Evolutionary conservation across 306 rosid species (phyloP), one percentile per base, ranked within the genome.

Genomic region (Rosa rugosa): DNA sequence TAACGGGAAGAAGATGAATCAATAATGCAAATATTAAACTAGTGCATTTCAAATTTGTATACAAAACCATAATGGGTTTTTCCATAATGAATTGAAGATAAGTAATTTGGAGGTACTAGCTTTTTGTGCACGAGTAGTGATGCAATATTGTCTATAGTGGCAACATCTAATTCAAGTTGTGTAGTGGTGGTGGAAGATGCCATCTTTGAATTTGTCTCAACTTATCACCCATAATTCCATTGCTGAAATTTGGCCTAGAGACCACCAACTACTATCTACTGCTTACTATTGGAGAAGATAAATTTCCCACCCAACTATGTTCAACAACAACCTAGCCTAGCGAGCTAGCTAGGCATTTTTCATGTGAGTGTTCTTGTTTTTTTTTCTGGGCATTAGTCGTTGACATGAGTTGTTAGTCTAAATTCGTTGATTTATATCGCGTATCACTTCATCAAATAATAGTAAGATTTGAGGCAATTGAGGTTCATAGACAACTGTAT

Each of bases 191-290:
- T 42, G 78, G 71, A 27, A 64, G 71, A 44, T 60, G 59, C 44
- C 56, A 8, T 57, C n/a, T 51, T 25, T 25, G 38, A 62, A 25
- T 11, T 62, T 25, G 67, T 62, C 40, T 12, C 40, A 25, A 62
- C 67, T 62, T 16, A 46, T 9, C 18, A 41, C 36, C 36, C 38
- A 59, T 7, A 50, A n/a, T 68, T 67, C 85, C 75, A 22, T 51
- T 34, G 25, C 12, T 17, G 36, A 65, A 69, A 53, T 57, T 57
- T 67, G 42, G 72, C 82, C 69, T 72, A 40, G 41, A 67, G 53
- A 59, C 75, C 69, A 51, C 73, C 77, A 50, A 72, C 81, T 72
- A 16, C 78, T 69, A 70, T 77, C 53, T 25, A 34, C 41, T 25
- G 25, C 17, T 38, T 46, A 40, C 16, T 3, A 40, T 38, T 5